Percentiles rank a stretch among this genome's conserved stretches.
Conservation (phyloP, 306 rosid species). For the Potentilla sterilis region DNA sequence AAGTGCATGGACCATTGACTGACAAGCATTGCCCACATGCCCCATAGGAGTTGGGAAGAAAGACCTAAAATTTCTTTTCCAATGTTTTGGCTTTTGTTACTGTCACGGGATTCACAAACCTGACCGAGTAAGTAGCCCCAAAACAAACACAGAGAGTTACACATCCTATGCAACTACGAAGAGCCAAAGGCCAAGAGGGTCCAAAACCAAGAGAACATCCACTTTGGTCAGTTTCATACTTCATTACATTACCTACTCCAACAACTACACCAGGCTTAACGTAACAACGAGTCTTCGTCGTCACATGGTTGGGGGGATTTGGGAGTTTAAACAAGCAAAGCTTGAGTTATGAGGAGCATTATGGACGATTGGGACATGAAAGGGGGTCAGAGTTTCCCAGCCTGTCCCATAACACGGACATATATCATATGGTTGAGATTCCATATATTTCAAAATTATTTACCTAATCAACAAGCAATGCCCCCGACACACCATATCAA, state of each 20-base stretch:
- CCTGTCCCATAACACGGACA: constrained; percentile 39
- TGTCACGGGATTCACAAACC: constrained; percentile 38
- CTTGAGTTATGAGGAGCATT: background rate
- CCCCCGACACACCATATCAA: constrained; percentile 63
- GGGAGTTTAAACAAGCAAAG: constrained; percentile 1
- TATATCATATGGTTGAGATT: constrained; percentile 39
- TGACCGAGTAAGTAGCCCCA: constrained; percentile 28
- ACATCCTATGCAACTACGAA: background rate
- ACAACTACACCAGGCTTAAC: background rate
- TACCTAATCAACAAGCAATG: constrained; percentile 35
- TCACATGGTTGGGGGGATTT: constrained; percentile 23
- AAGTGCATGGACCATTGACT: background rate
- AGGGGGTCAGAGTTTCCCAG: constrained; percentile 48
- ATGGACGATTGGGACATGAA: constrained; percentile 30
- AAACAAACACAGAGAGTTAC: constrained; percentile 11
- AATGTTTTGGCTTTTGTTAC: constrained; percentile 12
- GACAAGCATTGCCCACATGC: constrained; percentile 8
- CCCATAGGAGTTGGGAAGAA: background rate
- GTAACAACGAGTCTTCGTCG: background rate
- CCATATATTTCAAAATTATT: constrained; percentile 40
- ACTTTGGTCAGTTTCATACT: constrained; percentile 16
- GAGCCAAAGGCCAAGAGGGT: constrained; percentile 21
- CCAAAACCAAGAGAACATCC: constrained; percentile 15
- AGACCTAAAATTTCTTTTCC: constrained; percentile 10
- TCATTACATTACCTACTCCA: constrained; percentile 8